A percentile compares a stretch with the other conserved stretches of the same genome.
Conservation (phyloP, 495 filamentous ascomycete genomes). For the Penicillium desertorum region DNA sequence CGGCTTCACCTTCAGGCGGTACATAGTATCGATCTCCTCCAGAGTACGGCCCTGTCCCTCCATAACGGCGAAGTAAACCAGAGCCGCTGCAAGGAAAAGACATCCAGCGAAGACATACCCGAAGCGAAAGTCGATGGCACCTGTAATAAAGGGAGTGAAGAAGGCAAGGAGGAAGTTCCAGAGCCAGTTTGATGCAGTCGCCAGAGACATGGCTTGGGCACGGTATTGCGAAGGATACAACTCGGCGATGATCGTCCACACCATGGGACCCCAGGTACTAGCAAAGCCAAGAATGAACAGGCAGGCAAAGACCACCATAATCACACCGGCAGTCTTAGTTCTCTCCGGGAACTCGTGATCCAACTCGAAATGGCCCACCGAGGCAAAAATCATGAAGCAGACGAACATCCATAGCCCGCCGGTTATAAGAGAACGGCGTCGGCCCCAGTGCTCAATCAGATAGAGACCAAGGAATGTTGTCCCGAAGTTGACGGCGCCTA, state of each 20-base stretch:
- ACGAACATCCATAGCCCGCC: slow-evolving; percentile 70
- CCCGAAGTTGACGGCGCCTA: slow-evolving; percentile 69
- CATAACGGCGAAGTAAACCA: slow-evolving; percentile 73
- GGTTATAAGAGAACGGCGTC: slow-evolving; percentile 62
- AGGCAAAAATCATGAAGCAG: slow-evolving; percentile 71
- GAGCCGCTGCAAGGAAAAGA: slow-evolving; percentile 56
- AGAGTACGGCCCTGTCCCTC: slow-evolving; percentile 66
- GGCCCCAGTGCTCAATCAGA: slow-evolving; percentile 66
- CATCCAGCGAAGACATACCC: slow-evolving; percentile 79
- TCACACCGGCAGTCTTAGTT: slow-evolving; percentile 60
- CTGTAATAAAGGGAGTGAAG: slow-evolving; percentile 73
- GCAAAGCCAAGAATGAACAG: slow-evolving; percentile 59
- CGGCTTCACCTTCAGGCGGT: slow-evolving; percentile 62
- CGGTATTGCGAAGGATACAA: slow-evolving; percentile 75
- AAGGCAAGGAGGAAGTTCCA: slow-evolving; percentile 86
- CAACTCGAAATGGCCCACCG: slow-evolving; percentile 63
- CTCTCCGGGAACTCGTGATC: slow-evolving; percentile 47
- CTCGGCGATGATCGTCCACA: slow-evolving; percentile 79
- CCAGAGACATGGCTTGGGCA: slow-evolving; percentile 70
- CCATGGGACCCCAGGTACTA: slow-evolving; percentile 78
- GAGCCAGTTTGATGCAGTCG: slow-evolving; percentile 80
- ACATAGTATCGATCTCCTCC: slow-evolving; percentile 85
- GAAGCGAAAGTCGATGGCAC: slow-evolving; percentile 66
- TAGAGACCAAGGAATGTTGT: slow-evolving; percentile 70
- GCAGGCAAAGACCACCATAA: slow-evolving; percentile 70